Evolutionary conservation across 768 basidiomycete species (phyloP).

Genomic region (Xanthoconium purpureum): DNA sequence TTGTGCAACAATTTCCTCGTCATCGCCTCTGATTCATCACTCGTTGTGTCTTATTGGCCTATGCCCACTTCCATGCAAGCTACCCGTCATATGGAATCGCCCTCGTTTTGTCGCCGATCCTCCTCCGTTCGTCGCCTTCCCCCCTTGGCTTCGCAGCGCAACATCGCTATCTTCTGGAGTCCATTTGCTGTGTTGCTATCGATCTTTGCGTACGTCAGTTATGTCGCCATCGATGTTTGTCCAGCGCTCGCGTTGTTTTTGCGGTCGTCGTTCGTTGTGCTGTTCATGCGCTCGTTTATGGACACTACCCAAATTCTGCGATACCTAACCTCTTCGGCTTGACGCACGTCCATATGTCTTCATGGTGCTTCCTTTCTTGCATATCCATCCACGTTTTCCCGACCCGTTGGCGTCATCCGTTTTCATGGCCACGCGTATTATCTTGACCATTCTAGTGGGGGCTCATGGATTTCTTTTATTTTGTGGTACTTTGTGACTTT

Average conservation of each 20-base stretch:
- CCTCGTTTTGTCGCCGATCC: slow-evolving; percentile 22
- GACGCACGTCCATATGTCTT: slow-evolving; percentile 8
- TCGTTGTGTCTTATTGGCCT: slow-evolving; percentile 25
- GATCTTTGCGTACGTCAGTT: slow-evolving; percentile 22
- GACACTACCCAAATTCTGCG: slow-evolving; percentile 5
- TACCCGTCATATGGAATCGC: slow-evolving; percentile 3
- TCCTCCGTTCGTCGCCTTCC: background rate
- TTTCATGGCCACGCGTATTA: slow-evolving; percentile 2
- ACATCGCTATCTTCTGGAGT: slow-evolving; percentile 19
- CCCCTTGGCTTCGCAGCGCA: slow-evolving; percentile 5
- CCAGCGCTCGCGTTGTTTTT: slow-evolving; percentile 14
- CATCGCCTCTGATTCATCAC: slow-evolving; percentile 11
- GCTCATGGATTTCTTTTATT: slow-evolving; percentile 7
- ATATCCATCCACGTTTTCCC: slow-evolving; percentile 11
- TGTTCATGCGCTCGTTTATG: slow-evolving; percentile 12
- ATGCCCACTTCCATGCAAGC: slow-evolving; percentile 7
- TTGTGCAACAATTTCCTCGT: slow-evolving; percentile 28
- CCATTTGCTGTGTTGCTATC: slow-evolving; percentile 24
- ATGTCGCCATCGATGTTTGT: slow-evolving; percentile 17
- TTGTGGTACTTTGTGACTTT: slow-evolving; percentile 11
- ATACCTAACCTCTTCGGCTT: slow-evolving; percentile 16
- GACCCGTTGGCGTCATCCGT: background rate
- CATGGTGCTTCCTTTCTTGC: slow-evolving; percentile 20
- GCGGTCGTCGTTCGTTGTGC: slow-evolving; percentile 12
- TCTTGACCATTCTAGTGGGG: slow-evolving; percentile 9